Evolutionary conservation across 1,139 yeast species (phyloP).

Genomic region (Trichomonascaceae sp.): DNA sequence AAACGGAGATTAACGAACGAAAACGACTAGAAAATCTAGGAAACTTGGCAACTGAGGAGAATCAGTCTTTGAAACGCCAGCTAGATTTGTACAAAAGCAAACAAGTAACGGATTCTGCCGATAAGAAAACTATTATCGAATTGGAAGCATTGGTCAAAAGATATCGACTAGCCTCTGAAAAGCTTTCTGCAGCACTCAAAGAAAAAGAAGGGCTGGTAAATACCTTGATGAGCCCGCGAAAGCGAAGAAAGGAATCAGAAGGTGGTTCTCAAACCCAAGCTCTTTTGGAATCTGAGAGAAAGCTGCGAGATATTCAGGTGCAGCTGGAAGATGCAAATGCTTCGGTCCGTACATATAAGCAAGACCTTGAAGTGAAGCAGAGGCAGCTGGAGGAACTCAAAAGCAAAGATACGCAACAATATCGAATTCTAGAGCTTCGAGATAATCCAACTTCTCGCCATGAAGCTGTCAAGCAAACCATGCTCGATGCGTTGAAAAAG

Average conservation of each 20-base stretch:
- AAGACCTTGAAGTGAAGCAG: conserved; percentile 27
- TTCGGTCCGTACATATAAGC: conserved; percentile 20
- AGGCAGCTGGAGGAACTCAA: conserved; percentile 18
- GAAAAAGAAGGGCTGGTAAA: conserved; percentile 29
- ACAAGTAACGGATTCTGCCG: conserved; percentile 9
- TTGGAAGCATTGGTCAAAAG: conserved; percentile 51
- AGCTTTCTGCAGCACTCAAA: conserved; percentile 37
- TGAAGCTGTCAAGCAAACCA: conserved; percentile 54
- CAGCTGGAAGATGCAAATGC: conserved; percentile 23
- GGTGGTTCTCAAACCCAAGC: conserved; percentile 32
- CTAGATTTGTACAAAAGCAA: conserved; percentile 30
- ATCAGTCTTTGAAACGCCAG: conserved; percentile 51
- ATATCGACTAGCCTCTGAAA: conserved; percentile 49
- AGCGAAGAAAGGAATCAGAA: conserved; percentile 13
- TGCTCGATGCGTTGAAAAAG: conserved; percentile 45
- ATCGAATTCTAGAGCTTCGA: conserved; percentile 56
- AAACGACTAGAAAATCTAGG: conserved; percentile 49
- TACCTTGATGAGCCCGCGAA: conserved; percentile 23
- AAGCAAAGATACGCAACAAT: conserved; percentile 14
- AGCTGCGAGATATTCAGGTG: conserved; percentile 27
- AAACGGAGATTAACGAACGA: conserved; percentile 33
- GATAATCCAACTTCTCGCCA: conserved; percentile 63
- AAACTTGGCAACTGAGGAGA: conserved; percentile 53
- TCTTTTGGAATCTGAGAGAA: conserved; percentile 31
- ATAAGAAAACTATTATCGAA: conserved; percentile 32